A percentile compares a stretch with the other conserved stretches of the same genome.
Evolutionary conservation across 2,329 filamentous ascomycete species (phyloP).

Genomic region (Arachnomyces sp.): DNA sequence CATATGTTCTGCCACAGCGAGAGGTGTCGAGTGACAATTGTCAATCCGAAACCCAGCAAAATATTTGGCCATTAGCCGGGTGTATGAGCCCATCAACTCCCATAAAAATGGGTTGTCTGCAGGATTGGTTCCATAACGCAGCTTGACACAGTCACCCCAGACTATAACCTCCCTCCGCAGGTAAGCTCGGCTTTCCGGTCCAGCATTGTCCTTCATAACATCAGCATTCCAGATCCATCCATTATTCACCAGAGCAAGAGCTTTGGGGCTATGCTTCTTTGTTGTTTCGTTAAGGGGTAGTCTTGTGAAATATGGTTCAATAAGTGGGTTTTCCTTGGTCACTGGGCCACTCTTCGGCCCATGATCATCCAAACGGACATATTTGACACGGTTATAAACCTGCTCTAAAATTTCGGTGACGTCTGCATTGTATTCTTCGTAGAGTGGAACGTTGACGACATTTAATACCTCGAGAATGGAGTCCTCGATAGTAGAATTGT

Average conservation of each 20-base stretch:
- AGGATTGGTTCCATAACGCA: constrained; percentile 74
- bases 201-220: constrained; percentile 87
- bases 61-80: constrained; percentile 83
- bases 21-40: constrained; percentile 93
- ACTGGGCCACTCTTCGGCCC: constrained; percentile 82
- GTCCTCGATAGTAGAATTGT: constrained; percentile 42
- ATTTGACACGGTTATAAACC: constrained; percentile 89
- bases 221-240: constrained; percentile 99
- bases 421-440: constrained; percentile 85
- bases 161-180: constrained; percentile 93
- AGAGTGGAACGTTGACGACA: constrained; percentile 78
- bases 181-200: constrained; percentile 82
- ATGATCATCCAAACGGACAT: constrained; percentile 83
- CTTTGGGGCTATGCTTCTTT: constrained; percentile 64
- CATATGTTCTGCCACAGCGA: constrained; percentile 90
- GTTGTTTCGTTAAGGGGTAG: constrained; percentile 73
- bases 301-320: constrained; percentile 92
- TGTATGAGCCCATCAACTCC: constrained; percentile 93
- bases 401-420: constrained; percentile 78
- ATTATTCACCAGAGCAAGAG: constrained; percentile 84
- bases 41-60: constrained; percentile 95
- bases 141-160: constrained; percentile 97
- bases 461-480: constrained; percentile 60
- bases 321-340: constrained; percentile 66
- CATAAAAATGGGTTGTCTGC: constrained; percentile 89